Conservation (phyloP, 768 basidiomycete genomes). For the Tylopilus sp. region DNA sequence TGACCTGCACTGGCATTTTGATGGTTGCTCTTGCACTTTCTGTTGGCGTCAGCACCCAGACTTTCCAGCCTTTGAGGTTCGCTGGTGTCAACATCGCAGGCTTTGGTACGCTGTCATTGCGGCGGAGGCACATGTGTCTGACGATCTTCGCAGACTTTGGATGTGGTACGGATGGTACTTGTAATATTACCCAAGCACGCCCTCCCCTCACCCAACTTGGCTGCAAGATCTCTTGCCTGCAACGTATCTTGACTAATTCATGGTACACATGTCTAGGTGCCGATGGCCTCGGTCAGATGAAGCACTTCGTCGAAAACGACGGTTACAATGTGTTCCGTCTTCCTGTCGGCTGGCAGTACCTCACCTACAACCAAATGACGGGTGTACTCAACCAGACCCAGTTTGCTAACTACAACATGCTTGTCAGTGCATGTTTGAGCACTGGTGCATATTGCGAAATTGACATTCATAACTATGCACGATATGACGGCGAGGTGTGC, state of each 20-base stretch:
- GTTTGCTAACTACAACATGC: too few species aligned
- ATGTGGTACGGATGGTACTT: conserved; percentile 43
- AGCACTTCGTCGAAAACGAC: conserved; percentile 54
- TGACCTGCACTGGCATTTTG: conserved; percentile 18
- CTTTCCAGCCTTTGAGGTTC: background rate
- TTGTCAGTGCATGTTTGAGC: too few species aligned
- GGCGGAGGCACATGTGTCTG: background rate
- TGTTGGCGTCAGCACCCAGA: conserved; percentile 16
- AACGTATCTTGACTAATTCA: background rate
- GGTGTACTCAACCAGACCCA: too few species aligned
- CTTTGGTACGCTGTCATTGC: conserved; percentile 31
- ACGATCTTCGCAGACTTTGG: conserved; percentile 38
- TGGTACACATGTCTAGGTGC: background rate
- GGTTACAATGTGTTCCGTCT: conserved; percentile 23
- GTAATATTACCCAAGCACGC: conserved; percentile 35
- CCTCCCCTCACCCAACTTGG: conserved; percentile 46
- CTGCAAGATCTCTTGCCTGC: conserved; percentile 26
- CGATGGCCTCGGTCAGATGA: conserved; percentile 47
- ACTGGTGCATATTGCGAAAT: too few species aligned
- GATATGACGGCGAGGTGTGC: too few species aligned
- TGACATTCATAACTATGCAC: too few species aligned
- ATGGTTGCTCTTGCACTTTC: conserved; percentile 11
- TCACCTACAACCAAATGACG: too few species aligned
- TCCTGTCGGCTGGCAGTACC: too few species aligned
- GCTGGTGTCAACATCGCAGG: conserved; percentile 37